Percentiles rank a stretch among this genome's conserved stretches.
Evolutionary conservation across 441 rosid species (phyloP).

Genomic region (Euphorbia celastroides): DNA sequence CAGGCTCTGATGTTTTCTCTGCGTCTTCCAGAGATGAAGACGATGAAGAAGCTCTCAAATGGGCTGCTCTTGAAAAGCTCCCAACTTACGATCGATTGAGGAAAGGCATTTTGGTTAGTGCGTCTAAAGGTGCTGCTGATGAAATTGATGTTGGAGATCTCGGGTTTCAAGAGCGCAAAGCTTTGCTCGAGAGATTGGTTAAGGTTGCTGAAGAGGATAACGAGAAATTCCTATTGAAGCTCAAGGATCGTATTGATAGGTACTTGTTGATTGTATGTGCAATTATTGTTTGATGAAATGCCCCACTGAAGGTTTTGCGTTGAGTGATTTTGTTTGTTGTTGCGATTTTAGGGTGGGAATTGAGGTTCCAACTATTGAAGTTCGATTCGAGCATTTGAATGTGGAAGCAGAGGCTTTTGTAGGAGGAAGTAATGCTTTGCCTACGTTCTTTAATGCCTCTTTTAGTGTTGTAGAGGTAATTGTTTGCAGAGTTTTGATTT

Average conservation of each 20-base stretch:
- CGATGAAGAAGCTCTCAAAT: conserved; percentile 28
- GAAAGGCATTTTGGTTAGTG: conserved; percentile 22
- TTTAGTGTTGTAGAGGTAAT: conserved; percentile 41
- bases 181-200: conserved; percentile 22
- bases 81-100: conserved; percentile 30
- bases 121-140: conserved; percentile 4
- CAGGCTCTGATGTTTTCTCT: conserved; percentile 38
- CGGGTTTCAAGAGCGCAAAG: conserved; percentile 20
- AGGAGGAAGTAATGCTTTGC: conserved; percentile 67
- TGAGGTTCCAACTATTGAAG: conserved; percentile 56
- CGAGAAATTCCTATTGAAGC: conserved; percentile 21
- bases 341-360: conserved; percentile 61
- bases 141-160: conserved; percentile 23
- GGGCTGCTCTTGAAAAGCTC: conserved; percentile 31
- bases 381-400: conserved; percentile 48
- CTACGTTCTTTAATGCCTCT: conserved; percentile 41
- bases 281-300: no score
- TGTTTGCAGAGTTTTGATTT: background rate
- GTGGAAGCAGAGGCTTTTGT: conserved; percentile 53
- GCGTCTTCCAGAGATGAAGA: conserved; percentile 39
- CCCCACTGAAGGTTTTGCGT: no score
- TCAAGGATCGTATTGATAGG: conserved; percentile 27
- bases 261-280: background rate
- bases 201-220: conserved; percentile 24
- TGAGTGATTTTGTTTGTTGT: background rate